phyloP scores from a whole-genome alignment of 164 flowering plant species.

The Magnolia changhungtana region DNA sequence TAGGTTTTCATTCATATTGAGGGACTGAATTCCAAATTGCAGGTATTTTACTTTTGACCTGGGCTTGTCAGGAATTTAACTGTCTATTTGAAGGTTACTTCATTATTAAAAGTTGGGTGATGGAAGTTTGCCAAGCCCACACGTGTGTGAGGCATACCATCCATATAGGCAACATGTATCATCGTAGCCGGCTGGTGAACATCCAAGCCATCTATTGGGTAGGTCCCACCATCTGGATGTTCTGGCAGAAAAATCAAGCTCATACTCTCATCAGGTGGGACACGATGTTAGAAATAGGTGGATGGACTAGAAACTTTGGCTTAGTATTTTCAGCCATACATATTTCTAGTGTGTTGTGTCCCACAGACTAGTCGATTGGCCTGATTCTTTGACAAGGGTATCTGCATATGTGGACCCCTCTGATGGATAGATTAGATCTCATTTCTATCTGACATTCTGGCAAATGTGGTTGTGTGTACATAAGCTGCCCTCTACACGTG shows the following conservation, averaged over 20 bases:
- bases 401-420: background rate
- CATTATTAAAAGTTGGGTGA: background rate
- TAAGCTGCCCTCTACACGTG: too few relatives aligned
- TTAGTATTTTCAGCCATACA: too few relatives aligned
- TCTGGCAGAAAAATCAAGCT: too few relatives aligned
- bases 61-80: too few relatives aligned
- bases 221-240: background rate
- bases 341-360: too few relatives aligned
- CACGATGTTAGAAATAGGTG: too few relatives aligned
- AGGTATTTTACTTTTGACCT: background rate
- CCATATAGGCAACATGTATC: background rate
- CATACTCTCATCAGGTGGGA: too few relatives aligned
- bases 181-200: background rate
- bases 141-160: background rate
- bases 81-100: background rate
- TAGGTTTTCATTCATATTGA: background rate
- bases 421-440: background rate
- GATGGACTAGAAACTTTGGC: too few relatives aligned
- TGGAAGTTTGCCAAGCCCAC: background rate
- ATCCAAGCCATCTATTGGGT: background rate
- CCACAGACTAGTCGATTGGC: too few relatives aligned
- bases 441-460: background rate
- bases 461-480: background rate
- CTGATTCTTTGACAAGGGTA: background rate
- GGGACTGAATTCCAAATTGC: background rate